These are phyloP conservation scores for Ajuga reptans DNA, from an alignment of 305 asterid species.

Conservation along the genomic window DNA sequence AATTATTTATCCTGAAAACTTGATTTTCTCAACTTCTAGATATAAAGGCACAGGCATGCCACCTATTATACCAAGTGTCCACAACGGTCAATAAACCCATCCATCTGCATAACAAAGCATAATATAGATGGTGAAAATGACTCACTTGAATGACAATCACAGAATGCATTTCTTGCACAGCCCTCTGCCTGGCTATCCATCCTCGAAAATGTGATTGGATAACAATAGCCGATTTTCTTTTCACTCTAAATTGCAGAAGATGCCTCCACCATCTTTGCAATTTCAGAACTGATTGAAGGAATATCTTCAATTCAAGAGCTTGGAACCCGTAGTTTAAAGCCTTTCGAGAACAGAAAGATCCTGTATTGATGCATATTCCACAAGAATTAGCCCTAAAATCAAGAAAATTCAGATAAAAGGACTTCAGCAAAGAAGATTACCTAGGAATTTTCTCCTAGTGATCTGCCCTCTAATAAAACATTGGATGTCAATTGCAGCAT, in stretches of 20 bases:
- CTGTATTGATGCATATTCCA: conserved; percentile 30
- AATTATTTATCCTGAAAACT: neutral
- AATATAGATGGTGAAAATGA: neutral
- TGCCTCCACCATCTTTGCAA: conserved; percentile 87
- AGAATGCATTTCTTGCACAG: conserved; percentile 37
- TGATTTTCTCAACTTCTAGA: neutral
- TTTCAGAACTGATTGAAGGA: conserved; percentile 47
- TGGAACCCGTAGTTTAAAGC: conserved; percentile 22
- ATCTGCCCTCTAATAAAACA: conserved; percentile 59
- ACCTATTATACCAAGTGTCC: too few relatives aligned
- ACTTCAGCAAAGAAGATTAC: conserved; percentile 26
- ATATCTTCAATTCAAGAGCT: conserved; percentile 38
- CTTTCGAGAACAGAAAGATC: conserved; percentile 34
- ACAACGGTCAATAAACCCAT: too few relatives aligned
- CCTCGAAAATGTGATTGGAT: conserved; percentile 69
- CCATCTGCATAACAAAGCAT: too few relatives aligned
- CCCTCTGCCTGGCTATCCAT: conserved; percentile 51
- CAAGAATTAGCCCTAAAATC: conserved; percentile 2
- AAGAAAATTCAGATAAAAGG: conserved; percentile 1
- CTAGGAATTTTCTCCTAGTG: conserved; percentile 63
- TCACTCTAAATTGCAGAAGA: conserved; percentile 29
- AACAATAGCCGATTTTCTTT: conserved; percentile 44
- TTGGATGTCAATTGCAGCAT: conserved; percentile 58
- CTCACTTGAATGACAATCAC: conserved; percentile 71
- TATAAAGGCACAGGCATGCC: neutral